These are phyloP conservation scores for Austroboletus niveus DNA, from an alignment of 1,284 basidiomycete species.

Conservation along the genomic window DNA sequence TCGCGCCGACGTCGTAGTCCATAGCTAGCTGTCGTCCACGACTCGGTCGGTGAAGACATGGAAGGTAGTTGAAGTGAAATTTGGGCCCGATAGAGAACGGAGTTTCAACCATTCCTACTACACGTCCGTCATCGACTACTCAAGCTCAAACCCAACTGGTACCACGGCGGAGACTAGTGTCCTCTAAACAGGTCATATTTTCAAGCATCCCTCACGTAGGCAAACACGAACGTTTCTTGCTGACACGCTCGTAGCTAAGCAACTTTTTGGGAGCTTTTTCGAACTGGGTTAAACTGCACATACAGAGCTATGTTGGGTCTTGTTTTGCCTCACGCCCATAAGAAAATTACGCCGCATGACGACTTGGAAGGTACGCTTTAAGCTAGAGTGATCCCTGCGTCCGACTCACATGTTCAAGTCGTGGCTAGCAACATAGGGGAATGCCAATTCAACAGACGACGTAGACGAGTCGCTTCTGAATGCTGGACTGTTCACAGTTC, in stretches of 20 bases:
- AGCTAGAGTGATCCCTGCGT: background rate
- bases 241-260: constrained; percentile 62
- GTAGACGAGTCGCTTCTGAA: constrained; percentile 82
- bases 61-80: background rate
- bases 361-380: constrained; percentile 82
- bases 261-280: constrained; percentile 92
- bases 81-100: constrained; percentile 9
- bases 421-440: constrained; percentile 71
- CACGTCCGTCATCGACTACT: background rate
- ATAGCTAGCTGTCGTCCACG: constrained; percentile 14
- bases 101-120: constrained; percentile 27
- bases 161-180: constrained; percentile 2
- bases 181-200: constrained; percentile 50
- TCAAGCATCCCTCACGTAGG: constrained; percentile 85
- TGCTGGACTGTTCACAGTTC: constrained; percentile 82
- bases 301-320: constrained; percentile 88
- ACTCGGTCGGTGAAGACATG: constrained; percentile 5
- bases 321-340: constrained; percentile 83
- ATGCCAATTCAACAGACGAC: constrained; percentile 71
- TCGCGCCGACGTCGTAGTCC: constrained; percentile 17
- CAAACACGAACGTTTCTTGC: constrained; percentile 1
- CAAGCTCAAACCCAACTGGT: background rate
- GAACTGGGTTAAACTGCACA: constrained; percentile 92
- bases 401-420: constrained; percentile 46
- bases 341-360: constrained; percentile 89